Evolutionary conservation across 345 rosid genomes (phyloP), one percentile per base, ranked within the genome.

Genomic region (Melaleuca quinquenervia): DNA sequence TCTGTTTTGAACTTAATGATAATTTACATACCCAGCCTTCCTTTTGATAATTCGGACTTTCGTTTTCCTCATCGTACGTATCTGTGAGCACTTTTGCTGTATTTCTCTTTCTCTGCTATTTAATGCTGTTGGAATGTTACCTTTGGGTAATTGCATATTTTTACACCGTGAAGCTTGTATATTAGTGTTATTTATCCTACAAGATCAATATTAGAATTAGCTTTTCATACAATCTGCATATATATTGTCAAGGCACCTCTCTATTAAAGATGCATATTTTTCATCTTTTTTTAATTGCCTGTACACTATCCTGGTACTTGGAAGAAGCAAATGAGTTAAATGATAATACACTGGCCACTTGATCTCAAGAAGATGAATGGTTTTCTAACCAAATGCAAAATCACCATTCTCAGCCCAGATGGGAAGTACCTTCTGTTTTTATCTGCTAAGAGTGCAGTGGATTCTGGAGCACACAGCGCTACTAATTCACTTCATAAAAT

Each of bases 401-500:
- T 27, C 84, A 85, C 50, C 89, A 84, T 89, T 78, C 84, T 74
- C 96, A 97, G 99, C 88, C 97, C 95, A 82, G 98, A 93, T 88
- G 98, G 98, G 86, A 96, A 91, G 84, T 89, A 90, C 87, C 96
- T 97, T 80, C 89, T 95, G 83, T 97, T 95, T 90, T 32, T 93
- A 86, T 96, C 98, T 83, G 93, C 93, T 82, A 93, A 92, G 90
- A 90, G 89, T 84, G 91, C 98, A 85, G 98, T 95, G 85, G 96
- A 95, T 87, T 91, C 95, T 50, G 98, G 99, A 55, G 94, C 92
- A 2, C 98, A 95, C 90, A 82, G 84, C 45, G 93, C 92, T 83
- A 96, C 98, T 55, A 91, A 93, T 84, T 95, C 98, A 62, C 96
- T 96, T 87, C 95, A 95, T 89, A 93, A 88, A 88, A 92, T 97